Percentiles rank a stretch among this genome's conserved stretches.
These are phyloP conservation scores for Vanrija humicola DNA, from an alignment of 1,284 basidiomycete species.

Conservation along the genomic window DNA sequence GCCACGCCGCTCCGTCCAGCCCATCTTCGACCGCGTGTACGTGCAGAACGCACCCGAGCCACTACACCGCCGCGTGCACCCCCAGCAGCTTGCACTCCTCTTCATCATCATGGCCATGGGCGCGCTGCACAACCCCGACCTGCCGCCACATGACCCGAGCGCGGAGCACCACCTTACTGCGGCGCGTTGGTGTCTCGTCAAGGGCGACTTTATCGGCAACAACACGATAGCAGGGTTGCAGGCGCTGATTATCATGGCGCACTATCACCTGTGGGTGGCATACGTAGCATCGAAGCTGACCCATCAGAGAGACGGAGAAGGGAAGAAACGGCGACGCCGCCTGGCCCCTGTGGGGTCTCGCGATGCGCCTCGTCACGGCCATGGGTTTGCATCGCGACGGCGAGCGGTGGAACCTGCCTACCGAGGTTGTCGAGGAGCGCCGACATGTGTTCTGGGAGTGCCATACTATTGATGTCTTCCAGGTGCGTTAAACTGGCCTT, in stretches of 20 bases:
- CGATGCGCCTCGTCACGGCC: constrained; percentile 15
- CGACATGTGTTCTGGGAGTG: constrained; percentile 30
- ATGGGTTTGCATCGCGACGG: constrained; percentile 47
- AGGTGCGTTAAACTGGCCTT: neutral
- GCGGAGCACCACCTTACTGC: constrained; percentile 32
- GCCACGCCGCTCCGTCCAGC: constrained; percentile 24
- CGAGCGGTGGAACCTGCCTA: constrained; percentile 35
- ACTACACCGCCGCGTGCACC: constrained; percentile 11
- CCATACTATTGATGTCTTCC: constrained; percentile 28
- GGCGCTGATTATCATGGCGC: constrained; percentile 27
- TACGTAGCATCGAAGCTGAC: neutral
- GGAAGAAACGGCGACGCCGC: constrained; percentile 31
- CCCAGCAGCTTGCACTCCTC: constrained; percentile 35
- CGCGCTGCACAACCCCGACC: constrained; percentile 35
- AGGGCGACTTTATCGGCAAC: constrained; percentile 36
- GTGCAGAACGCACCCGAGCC: neutral
- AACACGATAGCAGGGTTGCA: constrained; percentile 40
- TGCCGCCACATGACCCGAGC: constrained; percentile 33
- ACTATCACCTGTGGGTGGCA: constrained; percentile 14
- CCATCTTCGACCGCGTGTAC: constrained; percentile 26
- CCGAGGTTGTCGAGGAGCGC: constrained; percentile 34
- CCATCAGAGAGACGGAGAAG: constrained; percentile 20
- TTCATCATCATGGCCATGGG: constrained; percentile 41
- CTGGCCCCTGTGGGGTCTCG: constrained; percentile 33
- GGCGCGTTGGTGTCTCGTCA: constrained; percentile 32